Conservation (phyloP, 164 flowering plant species). For the Vitis labrusca region DNA sequence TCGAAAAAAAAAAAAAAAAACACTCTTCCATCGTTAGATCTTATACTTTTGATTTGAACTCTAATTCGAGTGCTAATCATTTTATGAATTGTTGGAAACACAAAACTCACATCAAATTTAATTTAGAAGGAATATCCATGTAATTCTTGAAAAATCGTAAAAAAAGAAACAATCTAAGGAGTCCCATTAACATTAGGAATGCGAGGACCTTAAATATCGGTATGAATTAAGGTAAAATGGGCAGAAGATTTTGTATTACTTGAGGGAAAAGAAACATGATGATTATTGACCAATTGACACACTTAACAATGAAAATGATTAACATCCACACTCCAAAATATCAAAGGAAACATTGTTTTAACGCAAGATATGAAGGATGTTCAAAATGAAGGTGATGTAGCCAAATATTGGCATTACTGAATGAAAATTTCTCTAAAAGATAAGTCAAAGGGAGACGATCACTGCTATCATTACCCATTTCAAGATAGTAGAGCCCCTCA, state of each 20-base stretch:
- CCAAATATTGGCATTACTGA: background rate
- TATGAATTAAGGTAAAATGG: background rate
- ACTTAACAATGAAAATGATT: conserved; percentile 4
- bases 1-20: too few species aligned
- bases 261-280: background rate
- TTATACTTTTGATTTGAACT: background rate
- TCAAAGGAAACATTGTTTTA: background rate
- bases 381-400: background rate
- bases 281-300: conserved; percentile 5
- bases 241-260: background rate
- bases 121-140: background rate
- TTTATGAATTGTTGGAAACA: background rate
- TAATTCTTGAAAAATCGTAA: background rate
- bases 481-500: background rate
- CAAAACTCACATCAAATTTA: background rate
- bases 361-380: background rate
- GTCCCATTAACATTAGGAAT: background rate
- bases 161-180: background rate
- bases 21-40: background rate
- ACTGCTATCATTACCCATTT: background rate
- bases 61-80: background rate
- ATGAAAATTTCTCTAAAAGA: background rate
- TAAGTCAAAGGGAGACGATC: background rate
- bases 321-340: background rate
- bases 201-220: background rate